phyloP scores from a whole-genome alignment of 2,329 filamentous ascomycete species.

The Rutstroemia sp. region DNA sequence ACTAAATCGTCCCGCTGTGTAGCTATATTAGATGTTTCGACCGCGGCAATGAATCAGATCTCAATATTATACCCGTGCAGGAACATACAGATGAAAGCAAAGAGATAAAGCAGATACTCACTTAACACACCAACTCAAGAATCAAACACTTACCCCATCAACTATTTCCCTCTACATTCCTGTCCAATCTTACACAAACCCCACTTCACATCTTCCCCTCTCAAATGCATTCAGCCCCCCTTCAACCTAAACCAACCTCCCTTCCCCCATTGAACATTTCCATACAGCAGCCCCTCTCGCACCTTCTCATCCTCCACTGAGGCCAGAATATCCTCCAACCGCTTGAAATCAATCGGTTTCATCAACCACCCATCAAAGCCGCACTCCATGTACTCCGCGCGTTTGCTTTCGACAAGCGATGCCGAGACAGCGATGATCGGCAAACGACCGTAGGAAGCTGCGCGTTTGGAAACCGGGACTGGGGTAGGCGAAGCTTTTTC shows the following conservation, averaged over 20 bases:
- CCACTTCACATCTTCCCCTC: not conserved
- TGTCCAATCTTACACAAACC: not conserved
- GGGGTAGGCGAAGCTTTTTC: constrained; percentile 40
- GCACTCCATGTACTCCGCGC: constrained; percentile 60
- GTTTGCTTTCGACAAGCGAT: constrained; percentile 60
- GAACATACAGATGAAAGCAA: no score
- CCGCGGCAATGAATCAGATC: no score
- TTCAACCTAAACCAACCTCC: constrained; percentile 68
- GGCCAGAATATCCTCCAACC: constrained; percentile 59
- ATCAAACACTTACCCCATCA: no score
- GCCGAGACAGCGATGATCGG: constrained; percentile 86
- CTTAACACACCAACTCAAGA: no score
- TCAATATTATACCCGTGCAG: no score
- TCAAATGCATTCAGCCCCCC: not conserved
- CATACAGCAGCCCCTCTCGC: constrained; percentile 58
- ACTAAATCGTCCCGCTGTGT: no score
- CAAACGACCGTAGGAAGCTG: constrained; percentile 54
- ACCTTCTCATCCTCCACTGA: constrained; percentile 58
- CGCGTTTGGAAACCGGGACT: constrained; percentile 32
- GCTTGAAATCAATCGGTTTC: constrained; percentile 77
- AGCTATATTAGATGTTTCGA: no score
- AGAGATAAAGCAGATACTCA: no score
- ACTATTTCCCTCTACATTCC: no score
- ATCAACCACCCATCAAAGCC: constrained; percentile 90
- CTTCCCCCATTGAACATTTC: constrained; percentile 61